Base-by-base conservation (phyloP, 768 basidiomycete genomes). In the Pholiota microspora region DNA sequence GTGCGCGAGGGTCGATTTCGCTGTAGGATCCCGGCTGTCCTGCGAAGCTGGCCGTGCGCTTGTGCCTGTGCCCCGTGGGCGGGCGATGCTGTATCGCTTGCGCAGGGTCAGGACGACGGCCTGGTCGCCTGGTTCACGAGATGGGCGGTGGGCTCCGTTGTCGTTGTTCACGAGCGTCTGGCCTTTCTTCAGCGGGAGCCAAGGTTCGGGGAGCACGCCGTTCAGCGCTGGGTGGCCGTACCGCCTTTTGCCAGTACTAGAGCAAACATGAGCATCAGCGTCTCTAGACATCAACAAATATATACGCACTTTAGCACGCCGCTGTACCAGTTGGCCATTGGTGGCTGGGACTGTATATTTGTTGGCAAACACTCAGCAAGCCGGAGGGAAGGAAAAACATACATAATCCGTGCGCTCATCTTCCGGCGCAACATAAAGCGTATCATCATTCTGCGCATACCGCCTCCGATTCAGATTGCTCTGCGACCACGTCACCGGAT, bases 191-290 rank as follows among this genome's bases (percentile, higher is more conserved):
- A 94, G 73, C 1, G 95, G 95, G 2, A 98, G 80, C 96, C 96
- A 98, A 0, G 96, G 95, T 54, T 88, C 85, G 2, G 96, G 96
- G 0, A 98, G 81, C 3, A 90, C 82, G 2, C 96, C 96, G n/a
- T 88, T 92, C 18, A 98, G 78, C 1, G 94, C 96, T 3, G 96
- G 96, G 67, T 98, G 96, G 0, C 92, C 94, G 62, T 98, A 98
- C 36, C 95, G 85, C 47, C 91, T 77, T 68, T 95, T 93, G 8
- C 94, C 94, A n/a, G 94, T 97, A 67, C 92, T 94, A 57, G 29
- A 34, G 38, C 25, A 12, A 36, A 49, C 45, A 57, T 62, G 54
- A 47, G 4, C n/a, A 4, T 13, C 16, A 31, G 34, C n/a, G 55
- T 34, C 24, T 3, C 15, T 27, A 3, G 63, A 13, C 9, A 12